Evolutionary conservation across 257 asterid species (phyloP).

Genomic region (Solanum paucissectum): DNA sequence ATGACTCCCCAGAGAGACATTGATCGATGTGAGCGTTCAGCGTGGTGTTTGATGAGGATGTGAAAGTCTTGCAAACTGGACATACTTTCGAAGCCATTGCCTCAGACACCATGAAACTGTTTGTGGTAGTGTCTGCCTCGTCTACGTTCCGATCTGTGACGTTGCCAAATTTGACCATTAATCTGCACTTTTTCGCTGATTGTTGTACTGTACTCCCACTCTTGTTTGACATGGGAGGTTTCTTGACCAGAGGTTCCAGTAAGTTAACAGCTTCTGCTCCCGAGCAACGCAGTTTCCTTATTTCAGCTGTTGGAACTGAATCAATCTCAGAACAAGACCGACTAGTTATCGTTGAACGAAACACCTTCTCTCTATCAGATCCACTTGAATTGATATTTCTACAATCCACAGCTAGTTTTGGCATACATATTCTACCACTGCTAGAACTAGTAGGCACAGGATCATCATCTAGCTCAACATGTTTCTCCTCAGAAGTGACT

Average conservation of each 20-base stretch:
- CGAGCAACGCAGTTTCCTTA: slow-evolving; percentile 9
- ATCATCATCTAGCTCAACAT: slow-evolving; percentile 8
- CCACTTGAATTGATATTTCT: slow-evolving; percentile 21
- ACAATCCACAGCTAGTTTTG: slow-evolving; percentile 13
- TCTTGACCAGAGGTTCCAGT: not conserved
- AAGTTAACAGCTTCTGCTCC: slow-evolving; percentile 21
- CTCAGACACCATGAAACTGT: slow-evolving; percentile 37
- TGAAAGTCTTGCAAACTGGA: slow-evolving; percentile 89
- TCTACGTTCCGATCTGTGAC: slow-evolving; percentile 22
- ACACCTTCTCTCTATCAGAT: slow-evolving; percentile 31
- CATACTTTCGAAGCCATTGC: slow-evolving; percentile 84
- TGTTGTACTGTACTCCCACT: slow-evolving; percentile 18
- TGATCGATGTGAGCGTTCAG: slow-evolving; percentile 95
- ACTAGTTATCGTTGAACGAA: slow-evolving; percentile 18
- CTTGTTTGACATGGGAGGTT: slow-evolving; percentile 18
- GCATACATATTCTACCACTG: slow-evolving; percentile 3
- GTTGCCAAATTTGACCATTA: slow-evolving; percentile 37
- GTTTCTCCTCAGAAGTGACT: slow-evolving; percentile 22
- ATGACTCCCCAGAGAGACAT: slow-evolving; percentile 70
- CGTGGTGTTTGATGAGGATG: slow-evolving; percentile 92
- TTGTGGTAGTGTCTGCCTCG: slow-evolving; percentile 24
- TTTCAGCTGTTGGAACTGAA: slow-evolving; percentile 19
- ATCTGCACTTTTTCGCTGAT: slow-evolving; percentile 48
- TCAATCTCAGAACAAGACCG: slow-evolving; percentile 35
- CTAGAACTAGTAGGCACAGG: slow-evolving; percentile 8